phyloP scores from a whole-genome alignment of 208 protist species.

The Wallacemonas rigidus region DNA sequence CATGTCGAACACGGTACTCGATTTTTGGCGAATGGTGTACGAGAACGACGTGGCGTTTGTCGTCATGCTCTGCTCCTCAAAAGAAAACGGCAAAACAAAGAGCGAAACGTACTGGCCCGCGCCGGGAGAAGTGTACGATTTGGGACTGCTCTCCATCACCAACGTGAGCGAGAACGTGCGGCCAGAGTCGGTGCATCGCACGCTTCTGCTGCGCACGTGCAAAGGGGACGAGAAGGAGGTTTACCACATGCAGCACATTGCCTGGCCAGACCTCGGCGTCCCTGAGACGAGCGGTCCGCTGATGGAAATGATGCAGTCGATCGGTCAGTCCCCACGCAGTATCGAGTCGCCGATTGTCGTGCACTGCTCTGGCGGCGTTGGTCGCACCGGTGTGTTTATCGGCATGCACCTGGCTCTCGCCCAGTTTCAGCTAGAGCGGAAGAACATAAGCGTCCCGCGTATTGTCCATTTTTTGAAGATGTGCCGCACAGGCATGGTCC shows the following conservation, averaged over 20 bases:
- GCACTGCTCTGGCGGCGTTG: slow-evolving; percentile 88
- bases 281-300: slow-evolving; percentile 62
- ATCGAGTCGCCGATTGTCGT: slow-evolving; percentile 68
- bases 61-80: slow-evolving; percentile 78
- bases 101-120: slow-evolving; percentile 84
- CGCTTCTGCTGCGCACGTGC: slow-evolving; percentile 45
- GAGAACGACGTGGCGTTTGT: slow-evolving; percentile 79
- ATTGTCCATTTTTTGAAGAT: slow-evolving; percentile 72
- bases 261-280: slow-evolving; percentile 90
- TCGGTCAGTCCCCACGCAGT: slow-evolving; percentile 55
- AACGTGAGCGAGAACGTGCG: slow-evolving; percentile 43
- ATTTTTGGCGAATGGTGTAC: slow-evolving; percentile 93
- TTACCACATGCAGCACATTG: slow-evolving; percentile 80
- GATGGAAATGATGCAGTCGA: slow-evolving; percentile 77
- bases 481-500: slow-evolving; percentile 82
- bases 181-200: slow-evolving; percentile 55
- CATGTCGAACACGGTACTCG: slow-evolving; percentile 71
- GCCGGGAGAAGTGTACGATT: slow-evolving; percentile 38
- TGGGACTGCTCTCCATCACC: slow-evolving; percentile 52
- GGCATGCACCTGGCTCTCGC: slow-evolving; percentile 72
- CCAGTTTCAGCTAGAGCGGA: slow-evolving; percentile 68
- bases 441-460: slow-evolving; percentile 53
- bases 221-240: slow-evolving; percentile 59
- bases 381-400: slow-evolving; percentile 89
- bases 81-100: slow-evolving; percentile 79